Evolutionary conservation across 306 rosid species (phyloP).

Genomic region (Quercus variabilis): DNA sequence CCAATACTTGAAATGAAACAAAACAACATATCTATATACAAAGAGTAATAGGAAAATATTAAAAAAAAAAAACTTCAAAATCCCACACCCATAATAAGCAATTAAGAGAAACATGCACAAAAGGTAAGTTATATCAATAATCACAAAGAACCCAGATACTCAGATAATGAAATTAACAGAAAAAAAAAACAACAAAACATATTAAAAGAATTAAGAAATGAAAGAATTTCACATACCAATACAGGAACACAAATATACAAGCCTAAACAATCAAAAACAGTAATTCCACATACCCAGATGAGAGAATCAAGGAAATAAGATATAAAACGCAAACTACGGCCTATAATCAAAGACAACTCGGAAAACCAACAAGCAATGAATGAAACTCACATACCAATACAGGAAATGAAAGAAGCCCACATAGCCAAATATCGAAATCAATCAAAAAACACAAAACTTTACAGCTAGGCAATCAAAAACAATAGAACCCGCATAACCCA

Average conservation of each 20-base stretch:
- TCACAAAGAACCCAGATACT: too few relatives aligned
- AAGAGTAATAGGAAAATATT: background rate
- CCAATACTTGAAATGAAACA: background rate
- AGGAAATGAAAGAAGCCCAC: background rate
- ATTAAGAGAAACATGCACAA: background rate
- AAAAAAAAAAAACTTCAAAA: background rate
- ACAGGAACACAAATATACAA: background rate
- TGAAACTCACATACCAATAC: too few relatives aligned
- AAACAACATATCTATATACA: background rate
- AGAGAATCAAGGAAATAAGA: background rate
- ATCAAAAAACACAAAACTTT: background rate
- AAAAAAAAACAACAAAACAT: background rate
- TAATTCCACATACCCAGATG: background rate
- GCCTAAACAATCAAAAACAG: background rate
- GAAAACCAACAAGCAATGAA: background rate
- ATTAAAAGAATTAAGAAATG: background rate
- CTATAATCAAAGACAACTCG: background rate
- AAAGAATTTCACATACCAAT: background rate
- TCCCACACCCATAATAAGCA: background rate
- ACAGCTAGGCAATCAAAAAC: background rate
- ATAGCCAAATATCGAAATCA: background rate
- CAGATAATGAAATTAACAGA: too few relatives aligned
- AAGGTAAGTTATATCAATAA: too few relatives aligned
- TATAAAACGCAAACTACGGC: background rate
- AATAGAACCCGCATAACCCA: background rate